Base-by-base conservation (phyloP, 2,329 filamentous ascomycete genomes). In the Exophiala oligosperma region DNA sequence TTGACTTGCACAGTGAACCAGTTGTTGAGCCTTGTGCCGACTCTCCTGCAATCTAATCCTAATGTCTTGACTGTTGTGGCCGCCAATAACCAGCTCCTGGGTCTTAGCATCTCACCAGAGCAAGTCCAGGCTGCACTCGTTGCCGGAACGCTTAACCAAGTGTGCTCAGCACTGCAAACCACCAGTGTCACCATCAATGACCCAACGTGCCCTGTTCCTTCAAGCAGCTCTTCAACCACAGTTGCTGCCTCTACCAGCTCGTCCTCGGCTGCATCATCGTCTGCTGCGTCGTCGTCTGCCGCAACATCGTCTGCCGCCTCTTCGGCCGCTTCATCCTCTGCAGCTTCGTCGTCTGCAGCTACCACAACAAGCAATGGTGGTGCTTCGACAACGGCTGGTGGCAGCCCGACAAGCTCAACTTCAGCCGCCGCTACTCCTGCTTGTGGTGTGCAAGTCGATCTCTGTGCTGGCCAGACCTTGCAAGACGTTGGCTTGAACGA, bases 61-160 rank as follows among this genome's bases (percentile, higher is more conserved):
- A 48, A 51, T 29, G 51, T 59, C 8, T 26, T 40, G 3, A 51
- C 56, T 4, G 40, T 54, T 9, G 5, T 59, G 28, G 24, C 54
- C 29, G 56, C 35, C 17, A 29, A 54, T 40, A 54, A 59, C 29
- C 56, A 55, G 29, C 23, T 59, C 35, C 14, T 59, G 5, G 56
- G 56, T 21, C 43, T 59, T 17, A 55, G 52, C 49, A 59, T 59
- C 52, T 47, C 56, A 38, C 56, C 56, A 3, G 35, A 50, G 32
- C 23, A 44, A 17, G 24, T 59, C 11, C 51, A 55, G 29, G 52
- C 56, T 28, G 56, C 51, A 23, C 46, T 59, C 38, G 37, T 43
- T 26, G 38, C 37, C n/a, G 56, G 56, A 7, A 28, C 26, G 26
- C 21, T 59, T 9, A 54, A 28, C 38, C 11, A 26, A 2, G 52